Base-by-base conservation (phyloP, 495 filamentous ascomycete genomes). In the Daldinia loculata region DNA sequence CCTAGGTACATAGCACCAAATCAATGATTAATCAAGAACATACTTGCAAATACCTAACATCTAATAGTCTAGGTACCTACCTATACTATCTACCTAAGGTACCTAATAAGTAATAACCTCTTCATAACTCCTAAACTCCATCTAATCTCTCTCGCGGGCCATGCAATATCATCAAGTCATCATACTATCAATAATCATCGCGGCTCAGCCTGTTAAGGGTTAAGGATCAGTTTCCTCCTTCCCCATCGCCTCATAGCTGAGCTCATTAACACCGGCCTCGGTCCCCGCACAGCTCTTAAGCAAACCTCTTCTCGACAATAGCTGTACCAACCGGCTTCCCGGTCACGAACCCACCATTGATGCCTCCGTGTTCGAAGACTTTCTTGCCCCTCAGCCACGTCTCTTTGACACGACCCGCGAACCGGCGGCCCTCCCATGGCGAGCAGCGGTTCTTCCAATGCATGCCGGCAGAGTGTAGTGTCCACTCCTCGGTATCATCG, bases 401-500 rank as follows among this genome's bases (percentile, higher is more conserved):
- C 84, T 97, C 93, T 58, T 82, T 86, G 14, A 98, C 95, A 68
- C 92, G 86, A 0, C 95, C 95, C 62, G 83, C 86, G 76, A 99
- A 88, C 6, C 78, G 86, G 71, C 89, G 90, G 26, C 93, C 93
- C 80, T 98, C 92, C 83, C 97, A 99, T 2, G 95, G 95, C 26
- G 89, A 92, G 82, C 93, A 92, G 79, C 97, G 96, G 78, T 99
- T 98, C 72, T 94, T 88, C 87, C 97, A 99, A 43, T 95, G 86
- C 95, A 99, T 97, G 32, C 86, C 83, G 45, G 76, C 77, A 8
- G 79, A 74, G 6, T 79, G 80, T 61, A 97, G 88, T 41, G 88
- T 86, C 86, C 94, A 99, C 72, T 86, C 86, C 30, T 88, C 90
- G 51, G 88, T 82, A 53, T 94, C 92, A 74, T 98, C 95, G 80